These are phyloP conservation scores for Trichoderma endophyticum DNA, from an alignment of 2,329 filamentous ascomycete species.

Conservation along the genomic window DNA sequence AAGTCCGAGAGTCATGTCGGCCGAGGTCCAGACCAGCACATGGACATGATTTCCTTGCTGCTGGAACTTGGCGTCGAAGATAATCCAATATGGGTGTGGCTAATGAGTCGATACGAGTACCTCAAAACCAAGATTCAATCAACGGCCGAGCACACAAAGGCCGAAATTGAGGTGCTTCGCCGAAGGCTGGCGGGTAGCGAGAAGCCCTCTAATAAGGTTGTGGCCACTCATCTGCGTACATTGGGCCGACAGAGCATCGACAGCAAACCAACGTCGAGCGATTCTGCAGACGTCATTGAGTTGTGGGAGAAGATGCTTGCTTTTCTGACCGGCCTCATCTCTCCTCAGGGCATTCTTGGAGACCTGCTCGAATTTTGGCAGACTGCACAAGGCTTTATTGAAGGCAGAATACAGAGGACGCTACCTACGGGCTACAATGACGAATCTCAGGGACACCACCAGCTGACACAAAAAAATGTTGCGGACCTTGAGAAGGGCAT, in stretches of 20 bases:
- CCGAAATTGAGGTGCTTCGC: slow-evolving; percentile 88
- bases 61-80: slow-evolving; percentile 94
- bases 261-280: slow-evolving; percentile 62
- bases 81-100: slow-evolving; percentile 95
- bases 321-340: slow-evolving; percentile 72
- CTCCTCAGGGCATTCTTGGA: slow-evolving; percentile 75
- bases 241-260: slow-evolving; percentile 65
- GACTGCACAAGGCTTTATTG: slow-evolving; percentile 83
- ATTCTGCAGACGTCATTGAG: slow-evolving; percentile 76
- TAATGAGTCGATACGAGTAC: slow-evolving; percentile 83
- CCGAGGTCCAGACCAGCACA: slow-evolving; percentile 73
- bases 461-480: slow-evolving; percentile 68
- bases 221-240: slow-evolving; percentile 73
- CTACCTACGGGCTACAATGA: slow-evolving; percentile 79
- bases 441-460: slow-evolving; percentile 77
- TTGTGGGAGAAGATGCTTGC: slow-evolving; percentile 86
- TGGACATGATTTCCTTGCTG: slow-evolving; percentile 84
- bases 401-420: slow-evolving; percentile 75
- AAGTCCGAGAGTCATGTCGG: slow-evolving; percentile 47
- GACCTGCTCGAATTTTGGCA: slow-evolving; percentile 95
- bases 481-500: slow-evolving; percentile 72
- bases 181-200: slow-evolving; percentile 73
- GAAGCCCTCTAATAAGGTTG: slow-evolving; percentile 63
- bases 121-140: slow-evolving; percentile 80
- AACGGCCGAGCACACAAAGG: slow-evolving; percentile 78